Evolutionary conservation across 2,329 filamentous ascomycete genomes (phyloP).

Genomic region (Ilyonectria sp.): DNA sequence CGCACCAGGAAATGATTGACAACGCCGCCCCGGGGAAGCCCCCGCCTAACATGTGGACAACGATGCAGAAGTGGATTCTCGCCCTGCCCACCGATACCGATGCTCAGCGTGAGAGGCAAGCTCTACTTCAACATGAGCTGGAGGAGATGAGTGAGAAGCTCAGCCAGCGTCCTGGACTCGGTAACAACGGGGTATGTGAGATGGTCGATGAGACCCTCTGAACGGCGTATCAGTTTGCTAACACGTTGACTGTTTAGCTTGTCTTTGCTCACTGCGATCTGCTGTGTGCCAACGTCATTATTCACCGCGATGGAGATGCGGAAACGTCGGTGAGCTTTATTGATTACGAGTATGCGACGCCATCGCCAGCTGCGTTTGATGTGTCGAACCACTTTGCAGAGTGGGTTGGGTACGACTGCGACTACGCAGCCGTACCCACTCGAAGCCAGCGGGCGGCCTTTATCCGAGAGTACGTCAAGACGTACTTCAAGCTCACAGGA

Average conservation of each 20-base stretch:
- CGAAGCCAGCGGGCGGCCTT: constrained; percentile 83
- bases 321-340: constrained; percentile 79
- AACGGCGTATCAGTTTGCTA: constrained; percentile 28
- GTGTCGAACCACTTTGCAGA: constrained; percentile 98
- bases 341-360: constrained; percentile 98
- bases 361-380: constrained; percentile 95
- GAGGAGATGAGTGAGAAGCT: constrained; percentile 78
- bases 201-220: constrained; percentile 7
- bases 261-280: constrained; percentile 97
- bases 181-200: constrained; percentile 77
- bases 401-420: constrained; percentile 97
- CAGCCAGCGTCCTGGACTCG: constrained; percentile 83
- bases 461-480: constrained; percentile 84
- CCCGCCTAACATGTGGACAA: constrained; percentile 92
- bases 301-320: constrained; percentile 65
- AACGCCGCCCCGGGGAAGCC: constrained; percentile 76
- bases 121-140: constrained; percentile 81
- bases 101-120: constrained; percentile 77
- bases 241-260: constrained; percentile 65
- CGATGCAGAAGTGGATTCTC: constrained; percentile 95
- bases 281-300: constrained; percentile 95
- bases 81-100: constrained; percentile 84
- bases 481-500: constrained; percentile 74
- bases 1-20: constrained; percentile 60
- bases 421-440: constrained; percentile 87